Conservation (phyloP, 345 rosid species). For the Geranium brycei region DNA sequence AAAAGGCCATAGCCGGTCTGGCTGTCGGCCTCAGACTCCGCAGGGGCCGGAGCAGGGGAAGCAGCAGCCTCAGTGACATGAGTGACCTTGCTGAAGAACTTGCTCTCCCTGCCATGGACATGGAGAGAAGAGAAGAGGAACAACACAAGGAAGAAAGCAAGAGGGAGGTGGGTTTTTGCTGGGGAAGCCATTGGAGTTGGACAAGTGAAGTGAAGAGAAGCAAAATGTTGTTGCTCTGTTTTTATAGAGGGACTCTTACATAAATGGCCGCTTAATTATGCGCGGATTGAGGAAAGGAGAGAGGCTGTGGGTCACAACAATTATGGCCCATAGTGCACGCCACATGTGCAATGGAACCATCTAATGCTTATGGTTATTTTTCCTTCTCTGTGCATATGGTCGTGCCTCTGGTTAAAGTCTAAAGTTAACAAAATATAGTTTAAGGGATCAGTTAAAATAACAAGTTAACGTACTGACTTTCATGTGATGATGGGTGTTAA, state of each 20-base stretch:
- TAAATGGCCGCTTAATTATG: slow-evolving; percentile 23
- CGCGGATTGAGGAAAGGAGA: slow-evolving; percentile 41
- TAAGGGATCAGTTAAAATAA: too few relatives aligned
- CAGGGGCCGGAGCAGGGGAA: slow-evolving; percentile 14
- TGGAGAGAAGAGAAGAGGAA: slow-evolving; percentile 12
- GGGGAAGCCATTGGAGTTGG: slow-evolving; percentile 30
- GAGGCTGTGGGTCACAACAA: slow-evolving; percentile 20
- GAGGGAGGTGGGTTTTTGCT: not conserved
- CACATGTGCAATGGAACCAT: slow-evolving; percentile 20
- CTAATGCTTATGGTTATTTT: not conserved
- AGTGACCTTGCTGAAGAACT: slow-evolving; percentile 48
- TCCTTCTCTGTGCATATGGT: too few relatives aligned
- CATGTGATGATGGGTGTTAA: too few relatives aligned
- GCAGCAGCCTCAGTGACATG: slow-evolving; percentile 12
- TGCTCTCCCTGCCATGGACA: slow-evolving; percentile 43
- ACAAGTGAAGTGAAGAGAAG: not conserved
- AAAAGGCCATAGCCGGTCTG: slow-evolving; percentile 27
- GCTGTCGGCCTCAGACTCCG: slow-evolving; percentile 9
- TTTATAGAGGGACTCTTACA: not conserved
- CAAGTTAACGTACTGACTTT: too few relatives aligned
- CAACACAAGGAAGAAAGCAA: slow-evolving; percentile 13
- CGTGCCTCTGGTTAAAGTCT: too few relatives aligned
- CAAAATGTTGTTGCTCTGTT: slow-evolving; percentile 8
- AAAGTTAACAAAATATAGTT: too few relatives aligned
- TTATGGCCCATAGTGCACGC: slow-evolving; percentile 15